Evolutionary conservation across 805 yeast genomes (phyloP).

Genomic region (Kazachstania africana): DNA sequence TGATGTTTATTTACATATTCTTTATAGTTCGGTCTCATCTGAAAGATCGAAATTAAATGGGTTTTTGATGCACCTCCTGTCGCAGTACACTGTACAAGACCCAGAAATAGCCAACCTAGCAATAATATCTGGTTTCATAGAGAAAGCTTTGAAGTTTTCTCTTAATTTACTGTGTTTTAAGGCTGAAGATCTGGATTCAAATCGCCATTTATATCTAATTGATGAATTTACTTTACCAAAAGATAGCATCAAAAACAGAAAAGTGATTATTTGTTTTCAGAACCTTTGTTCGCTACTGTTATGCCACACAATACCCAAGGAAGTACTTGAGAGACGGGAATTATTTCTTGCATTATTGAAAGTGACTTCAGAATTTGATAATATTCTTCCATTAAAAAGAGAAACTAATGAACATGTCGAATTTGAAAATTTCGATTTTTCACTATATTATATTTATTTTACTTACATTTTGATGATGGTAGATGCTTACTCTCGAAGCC

Average conservation of each 20-base stretch:
- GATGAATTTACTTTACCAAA: constrained; percentile 18
- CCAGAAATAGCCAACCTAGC: constrained; percentile 21
- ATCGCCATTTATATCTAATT: constrained; percentile 16
- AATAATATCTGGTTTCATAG: constrained; percentile 18
- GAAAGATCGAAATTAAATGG: constrained; percentile 15
- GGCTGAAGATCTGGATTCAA: constrained; percentile 14
- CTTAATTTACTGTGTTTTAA: constrained; percentile 21
- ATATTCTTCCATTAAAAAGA: constrained; percentile 54
- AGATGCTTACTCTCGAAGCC: constrained; percentile 22
- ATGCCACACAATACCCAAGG: constrained; percentile 46
- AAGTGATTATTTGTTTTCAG: constrained; percentile 21
- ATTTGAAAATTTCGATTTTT: constrained; percentile 77
- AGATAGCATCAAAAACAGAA: constrained; percentile 20
- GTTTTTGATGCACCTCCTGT: constrained; percentile 17
- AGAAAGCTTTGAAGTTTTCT: constrained; percentile 19
- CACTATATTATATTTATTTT: constrained; percentile 23
- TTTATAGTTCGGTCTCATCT: constrained; percentile 19
- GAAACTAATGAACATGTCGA: constrained; percentile 78
- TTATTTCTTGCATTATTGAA: constrained; percentile 12
- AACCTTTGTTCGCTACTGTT: constrained; percentile 65
- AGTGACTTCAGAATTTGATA: constrained; percentile 20
- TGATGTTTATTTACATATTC: constrained; percentile 58
- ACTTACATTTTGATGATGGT: constrained; percentile 22
- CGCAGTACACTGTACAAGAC: constrained; percentile 23
- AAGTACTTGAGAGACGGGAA: constrained; percentile 17